These are phyloP conservation scores for Trichoderma aggressivum DNA, from an alignment of 2,329 filamentous ascomycete genomes.

Conservation along the genomic window DNA sequence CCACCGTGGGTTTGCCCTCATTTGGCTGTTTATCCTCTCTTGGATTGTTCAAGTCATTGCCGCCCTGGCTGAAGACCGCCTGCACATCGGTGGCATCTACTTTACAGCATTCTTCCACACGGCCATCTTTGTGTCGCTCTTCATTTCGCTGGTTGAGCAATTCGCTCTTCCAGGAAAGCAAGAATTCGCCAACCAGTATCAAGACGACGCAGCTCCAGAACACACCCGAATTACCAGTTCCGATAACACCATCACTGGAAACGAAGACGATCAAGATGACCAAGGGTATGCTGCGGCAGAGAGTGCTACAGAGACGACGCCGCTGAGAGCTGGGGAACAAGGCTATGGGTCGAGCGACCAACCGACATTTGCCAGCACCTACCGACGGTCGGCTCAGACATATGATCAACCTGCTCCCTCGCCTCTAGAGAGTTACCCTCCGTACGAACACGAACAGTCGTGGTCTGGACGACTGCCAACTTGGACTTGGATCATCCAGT, in stretches of 20 bases:
- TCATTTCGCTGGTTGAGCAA: slow-evolving; percentile 75
- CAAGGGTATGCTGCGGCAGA: slow-evolving; percentile 25
- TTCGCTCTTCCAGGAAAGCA: slow-evolving; percentile 71
- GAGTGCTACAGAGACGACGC: slow-evolving; percentile 51
- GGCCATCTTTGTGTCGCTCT: slow-evolving; percentile 67
- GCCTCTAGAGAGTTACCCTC: slow-evolving; percentile 29
- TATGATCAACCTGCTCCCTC: slow-evolving; percentile 28
- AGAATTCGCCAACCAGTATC: slow-evolving; percentile 60
- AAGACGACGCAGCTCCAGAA: slow-evolving; percentile 48
- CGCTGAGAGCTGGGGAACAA: slow-evolving; percentile 42
- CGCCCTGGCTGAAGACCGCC: slow-evolving; percentile 73
- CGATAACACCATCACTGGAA: slow-evolving; percentile 11
- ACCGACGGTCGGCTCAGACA: slow-evolving; percentile 46
- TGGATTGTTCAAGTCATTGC: slow-evolving; percentile 71
- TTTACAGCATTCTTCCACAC: slow-evolving; percentile 77
- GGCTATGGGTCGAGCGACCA: slow-evolving; percentile 38
- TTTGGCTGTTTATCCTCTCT: slow-evolving; percentile 77
- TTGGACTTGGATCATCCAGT: slow-evolving; percentile 86
- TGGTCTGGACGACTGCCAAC: slow-evolving; percentile 79
- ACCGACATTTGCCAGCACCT: slow-evolving; percentile 54
- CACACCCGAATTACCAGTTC: slow-evolving; percentile 29
- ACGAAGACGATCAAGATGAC: slow-evolving; percentile 3
- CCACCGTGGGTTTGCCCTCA: slow-evolving; percentile 72
- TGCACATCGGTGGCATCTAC: slow-evolving; percentile 73
- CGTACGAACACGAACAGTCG: slow-evolving; percentile 71